These are phyloP conservation scores for Melocanna baccifera DNA, from an alignment of 176 grass and related monocot species.

Conservation along the genomic window DNA sequence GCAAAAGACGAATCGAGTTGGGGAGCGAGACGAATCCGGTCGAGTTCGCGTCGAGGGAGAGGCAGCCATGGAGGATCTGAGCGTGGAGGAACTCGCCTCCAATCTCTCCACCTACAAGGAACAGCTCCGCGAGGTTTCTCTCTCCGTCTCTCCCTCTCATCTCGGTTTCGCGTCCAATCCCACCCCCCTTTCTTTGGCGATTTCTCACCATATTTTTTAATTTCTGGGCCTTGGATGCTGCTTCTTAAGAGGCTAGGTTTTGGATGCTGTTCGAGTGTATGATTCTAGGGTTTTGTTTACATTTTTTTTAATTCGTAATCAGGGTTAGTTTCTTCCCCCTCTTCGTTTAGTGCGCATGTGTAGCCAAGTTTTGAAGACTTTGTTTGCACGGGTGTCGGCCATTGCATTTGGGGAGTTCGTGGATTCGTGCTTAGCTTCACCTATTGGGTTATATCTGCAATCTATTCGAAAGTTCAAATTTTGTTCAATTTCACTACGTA, in stretches of 20 bases:
- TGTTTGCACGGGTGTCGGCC: neutral
- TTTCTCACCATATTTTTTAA: neutral
- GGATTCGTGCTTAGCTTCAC: neutral
- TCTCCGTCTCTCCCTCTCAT: neutral
- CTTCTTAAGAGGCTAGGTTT: constrained; percentile 10
- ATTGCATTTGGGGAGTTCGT: neutral
- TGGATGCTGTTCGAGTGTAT: neutral
- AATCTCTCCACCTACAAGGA: constrained; percentile 91
- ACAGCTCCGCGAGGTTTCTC: constrained; percentile 75
- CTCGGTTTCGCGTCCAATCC: neutral
- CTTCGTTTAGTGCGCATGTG: neutral
- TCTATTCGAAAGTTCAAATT: neutral
- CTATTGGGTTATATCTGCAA: neutral
- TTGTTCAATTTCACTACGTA: neutral
- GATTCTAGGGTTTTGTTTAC: constrained; percentile 34
- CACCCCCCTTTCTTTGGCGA: neutral
- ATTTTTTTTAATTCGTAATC: neutral
- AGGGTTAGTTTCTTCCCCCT: neutral
- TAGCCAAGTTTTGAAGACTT: neutral
- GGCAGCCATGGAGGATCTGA: constrained; percentile 71
- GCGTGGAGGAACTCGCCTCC: constrained; percentile 85
- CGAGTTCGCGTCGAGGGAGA: neutral
- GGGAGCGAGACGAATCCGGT: neutral
- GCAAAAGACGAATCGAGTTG: neutral
- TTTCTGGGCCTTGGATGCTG: neutral